Evolutionary conservation across 1,139 yeast species (phyloP).

Genomic region (Hansenula sp.): DNA sequence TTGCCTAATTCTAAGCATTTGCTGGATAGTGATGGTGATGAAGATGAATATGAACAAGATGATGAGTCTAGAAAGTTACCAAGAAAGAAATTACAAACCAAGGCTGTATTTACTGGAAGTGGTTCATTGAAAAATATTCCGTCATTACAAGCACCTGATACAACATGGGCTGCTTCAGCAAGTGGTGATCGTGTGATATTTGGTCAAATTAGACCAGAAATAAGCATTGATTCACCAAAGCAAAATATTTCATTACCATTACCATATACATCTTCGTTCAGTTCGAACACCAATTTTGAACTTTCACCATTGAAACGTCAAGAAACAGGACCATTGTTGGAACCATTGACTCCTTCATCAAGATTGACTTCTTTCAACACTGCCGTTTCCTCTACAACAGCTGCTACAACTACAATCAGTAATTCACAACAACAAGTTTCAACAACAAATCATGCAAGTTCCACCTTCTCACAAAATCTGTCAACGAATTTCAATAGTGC

Average conservation of each 20-base stretch:
- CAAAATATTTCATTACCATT: constrained; percentile 5
- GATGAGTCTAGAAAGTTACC: constrained; percentile 8
- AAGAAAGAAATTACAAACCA: constrained; percentile 14
- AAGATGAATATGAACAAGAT: constrained; percentile 4
- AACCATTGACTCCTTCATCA: constrained; percentile 37
- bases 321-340: constrained; percentile 61
- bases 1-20: constrained; percentile 8
- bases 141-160: constrained; percentile 34
- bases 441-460: too few species aligned
- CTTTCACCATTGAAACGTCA: constrained; percentile 52
- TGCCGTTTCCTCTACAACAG: constrained; percentile 14
- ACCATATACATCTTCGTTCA: constrained; percentile 47
- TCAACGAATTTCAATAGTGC: background rate
- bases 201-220: constrained; percentile 18
- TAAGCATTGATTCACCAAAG: constrained; percentile 8
- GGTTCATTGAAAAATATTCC: constrained; percentile 28
- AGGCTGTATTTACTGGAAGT: constrained; percentile 10
- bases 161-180: constrained; percentile 34
- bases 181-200: constrained; percentile 30
- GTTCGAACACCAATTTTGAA: constrained; percentile 61
- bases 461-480: background rate
- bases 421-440: constrained; percentile 14
- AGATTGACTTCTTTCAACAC: constrained; percentile 14
- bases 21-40: constrained; percentile 8
- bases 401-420: constrained; percentile 2